Conservation (phyloP, 2,329 filamentous ascomycete genomes). For the Microdochium nivale region DNA sequence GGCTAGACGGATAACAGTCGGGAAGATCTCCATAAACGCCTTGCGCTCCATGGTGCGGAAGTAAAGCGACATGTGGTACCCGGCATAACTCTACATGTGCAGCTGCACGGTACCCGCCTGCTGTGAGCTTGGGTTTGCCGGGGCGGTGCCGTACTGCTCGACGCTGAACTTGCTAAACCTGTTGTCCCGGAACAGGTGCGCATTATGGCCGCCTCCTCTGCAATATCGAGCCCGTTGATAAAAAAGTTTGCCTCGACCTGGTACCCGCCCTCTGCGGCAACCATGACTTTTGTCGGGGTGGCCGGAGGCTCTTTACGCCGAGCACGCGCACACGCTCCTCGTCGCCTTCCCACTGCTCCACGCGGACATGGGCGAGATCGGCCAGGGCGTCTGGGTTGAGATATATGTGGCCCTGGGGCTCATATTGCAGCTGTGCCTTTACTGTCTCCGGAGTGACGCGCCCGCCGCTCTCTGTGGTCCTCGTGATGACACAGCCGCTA, state of each 20-base stretch:
- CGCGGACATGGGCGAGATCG: conserved; percentile 17
- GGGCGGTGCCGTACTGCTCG: conserved; percentile 13
- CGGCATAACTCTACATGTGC: conserved; percentile 31
- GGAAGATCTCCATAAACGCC: conserved; percentile 34
- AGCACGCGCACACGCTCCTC: conserved; percentile 2
- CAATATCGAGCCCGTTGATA: conserved; percentile 15
- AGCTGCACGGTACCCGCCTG: conserved; percentile 13
- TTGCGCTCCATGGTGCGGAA: conserved; percentile 32
- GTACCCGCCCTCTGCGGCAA: conserved; percentile 17
- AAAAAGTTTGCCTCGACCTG: conserved; percentile 16
- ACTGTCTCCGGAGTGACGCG: conserved; percentile 25
- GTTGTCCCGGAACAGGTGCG: conserved; percentile 13
- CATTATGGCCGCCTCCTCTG: conserved; percentile 14
- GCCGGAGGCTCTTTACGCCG: conserved; percentile 10
- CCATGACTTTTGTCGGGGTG: conserved; percentile 15
- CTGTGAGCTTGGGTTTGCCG: conserved; percentile 11
- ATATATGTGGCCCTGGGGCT: conserved; percentile 28
- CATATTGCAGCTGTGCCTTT: conserved; percentile 28
- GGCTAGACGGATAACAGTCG: conserved; percentile 15
- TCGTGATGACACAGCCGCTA: conserved; percentile 33
- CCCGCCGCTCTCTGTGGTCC: conserved; percentile 29
- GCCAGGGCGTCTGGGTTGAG: conserved; percentile 26
- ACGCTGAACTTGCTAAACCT: conserved; percentile 27
- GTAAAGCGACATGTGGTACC: conserved; percentile 33
- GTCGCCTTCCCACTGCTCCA: conserved; percentile 7